These are phyloP conservation scores for Cubamyces lactineus DNA, from an alignment of 768 basidiomycete species.

Conservation along the genomic window DNA sequence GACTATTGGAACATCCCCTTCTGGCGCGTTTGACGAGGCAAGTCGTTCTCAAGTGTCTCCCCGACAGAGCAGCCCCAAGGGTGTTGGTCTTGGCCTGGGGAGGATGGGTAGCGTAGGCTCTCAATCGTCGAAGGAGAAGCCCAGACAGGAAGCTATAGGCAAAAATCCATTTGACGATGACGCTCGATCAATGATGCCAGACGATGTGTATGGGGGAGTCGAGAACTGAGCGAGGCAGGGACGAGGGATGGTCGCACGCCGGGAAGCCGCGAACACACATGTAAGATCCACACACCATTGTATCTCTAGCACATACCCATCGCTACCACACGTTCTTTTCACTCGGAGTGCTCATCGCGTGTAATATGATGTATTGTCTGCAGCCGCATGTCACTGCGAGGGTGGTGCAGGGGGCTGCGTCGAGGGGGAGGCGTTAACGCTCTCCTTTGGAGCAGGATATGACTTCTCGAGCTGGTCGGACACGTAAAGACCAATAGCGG, in stretches of 20 bases:
- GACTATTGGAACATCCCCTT: background rate
- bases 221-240: conserved; percentile 2
- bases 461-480: conserved; percentile 37
- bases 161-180: conserved; percentile 18
- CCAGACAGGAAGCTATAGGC: background rate
- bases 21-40: background rate
- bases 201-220: conserved; percentile 25
- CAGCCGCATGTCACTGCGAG: background rate
- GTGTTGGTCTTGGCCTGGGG: conserved; percentile 12
- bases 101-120: background rate
- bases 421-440: background rate
- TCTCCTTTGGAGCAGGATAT: conserved; percentile 26
- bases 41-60: background rate
- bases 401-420: background rate
- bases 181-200: conserved; percentile 14
- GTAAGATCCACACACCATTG: conserved; percentile 16
- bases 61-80: background rate
- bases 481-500: conserved; percentile 33
- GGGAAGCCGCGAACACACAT: conserved; percentile 6
- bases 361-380: background rate
- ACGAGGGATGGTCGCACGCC: background rate
- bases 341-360: background rate
- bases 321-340: conserved; percentile 11
- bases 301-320: conserved; percentile 15
- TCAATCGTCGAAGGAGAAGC: background rate